Conservation (phyloP, 441 rosid genomes). For the Omphalea diandra region DNA sequence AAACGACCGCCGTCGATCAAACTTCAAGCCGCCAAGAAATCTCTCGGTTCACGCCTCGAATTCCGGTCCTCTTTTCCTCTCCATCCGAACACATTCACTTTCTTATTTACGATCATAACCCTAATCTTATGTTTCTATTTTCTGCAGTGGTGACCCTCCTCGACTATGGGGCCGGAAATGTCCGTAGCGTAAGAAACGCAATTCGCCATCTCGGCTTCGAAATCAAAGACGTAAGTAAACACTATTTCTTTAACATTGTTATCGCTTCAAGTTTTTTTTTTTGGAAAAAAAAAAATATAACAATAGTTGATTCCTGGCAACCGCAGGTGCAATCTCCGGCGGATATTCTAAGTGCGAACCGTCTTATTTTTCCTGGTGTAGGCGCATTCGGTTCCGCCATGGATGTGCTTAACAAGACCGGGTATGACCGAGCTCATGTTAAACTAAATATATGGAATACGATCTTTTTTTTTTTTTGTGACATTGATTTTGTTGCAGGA, state of each 20-base stretch:
- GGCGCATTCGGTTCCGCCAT: conserved; percentile 95
- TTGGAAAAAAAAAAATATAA: not conserved
- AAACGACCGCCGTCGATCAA: not conserved
- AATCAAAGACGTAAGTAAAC: conserved; percentile 87
- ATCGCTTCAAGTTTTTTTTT: not conserved
- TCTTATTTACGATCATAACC: not conserved
- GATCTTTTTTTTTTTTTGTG: too few relatives aligned
- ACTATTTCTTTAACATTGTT: not conserved
- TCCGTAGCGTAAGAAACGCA: conserved; percentile 85
- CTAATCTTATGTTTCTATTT: not conserved
- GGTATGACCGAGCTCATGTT: too few relatives aligned
- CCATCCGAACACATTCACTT: too few relatives aligned
- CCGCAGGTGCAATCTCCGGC: conserved; percentile 73
- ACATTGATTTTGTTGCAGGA: conserved; percentile 50
- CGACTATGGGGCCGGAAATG: conserved; percentile 97
- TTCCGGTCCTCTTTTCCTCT: conserved; percentile 13
- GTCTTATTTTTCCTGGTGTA: conserved; percentile 91
- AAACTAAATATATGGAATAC: too few relatives aligned
- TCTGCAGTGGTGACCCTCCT: conserved; percentile 78
- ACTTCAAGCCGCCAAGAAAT: conserved; percentile 12
- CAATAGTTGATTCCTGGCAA: not conserved
- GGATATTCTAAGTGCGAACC: conserved; percentile 72
- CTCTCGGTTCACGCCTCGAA: conserved; percentile 21
- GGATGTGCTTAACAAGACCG: conserved; percentile 79
- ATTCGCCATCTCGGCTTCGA: conserved; percentile 74